Conservation (phyloP, 306 rosid genomes). For the Comarum palustre region DNA sequence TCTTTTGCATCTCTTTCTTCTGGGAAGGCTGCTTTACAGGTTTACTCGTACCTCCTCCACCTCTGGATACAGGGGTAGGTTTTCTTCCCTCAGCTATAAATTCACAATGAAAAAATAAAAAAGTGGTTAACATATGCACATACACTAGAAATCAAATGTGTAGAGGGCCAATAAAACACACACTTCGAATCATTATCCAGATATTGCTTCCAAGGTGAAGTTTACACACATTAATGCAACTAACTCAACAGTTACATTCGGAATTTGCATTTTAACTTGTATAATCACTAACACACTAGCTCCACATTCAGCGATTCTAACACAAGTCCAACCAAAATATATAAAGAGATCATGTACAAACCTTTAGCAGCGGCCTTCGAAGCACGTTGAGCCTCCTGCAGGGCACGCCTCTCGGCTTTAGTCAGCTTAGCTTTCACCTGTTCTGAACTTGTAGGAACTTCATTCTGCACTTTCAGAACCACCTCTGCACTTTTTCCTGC, state of each 20-base stretch:
- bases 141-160: not conserved
- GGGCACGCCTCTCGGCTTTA: constrained; percentile 79
- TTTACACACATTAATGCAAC: not conserved
- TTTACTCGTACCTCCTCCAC: constrained; percentile 37
- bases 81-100: constrained; percentile 44
- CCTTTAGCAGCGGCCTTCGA: constrained; percentile 74
- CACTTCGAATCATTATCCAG: not conserved
- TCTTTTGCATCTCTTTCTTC: constrained; percentile 57
- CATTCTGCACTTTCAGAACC: constrained; percentile 29
- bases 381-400: constrained; percentile 90
- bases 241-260: not conserved
- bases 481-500: constrained; percentile 55
- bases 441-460: constrained; percentile 35
- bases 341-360: constrained; percentile 12
- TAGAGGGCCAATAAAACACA: not conserved
- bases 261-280: not conserved
- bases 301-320: not conserved
- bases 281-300: not conserved
- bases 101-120: constrained; percentile 19
- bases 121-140: constrained; percentile 1
- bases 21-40: constrained; percentile 48
- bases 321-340: not conserved
- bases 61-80: constrained; percentile 38
- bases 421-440: constrained; percentile 55
- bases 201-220: not conserved